Evolutionary conservation across 306 rosid genomes (phyloP).

Genomic region (Ziziphus jujuba): DNA sequence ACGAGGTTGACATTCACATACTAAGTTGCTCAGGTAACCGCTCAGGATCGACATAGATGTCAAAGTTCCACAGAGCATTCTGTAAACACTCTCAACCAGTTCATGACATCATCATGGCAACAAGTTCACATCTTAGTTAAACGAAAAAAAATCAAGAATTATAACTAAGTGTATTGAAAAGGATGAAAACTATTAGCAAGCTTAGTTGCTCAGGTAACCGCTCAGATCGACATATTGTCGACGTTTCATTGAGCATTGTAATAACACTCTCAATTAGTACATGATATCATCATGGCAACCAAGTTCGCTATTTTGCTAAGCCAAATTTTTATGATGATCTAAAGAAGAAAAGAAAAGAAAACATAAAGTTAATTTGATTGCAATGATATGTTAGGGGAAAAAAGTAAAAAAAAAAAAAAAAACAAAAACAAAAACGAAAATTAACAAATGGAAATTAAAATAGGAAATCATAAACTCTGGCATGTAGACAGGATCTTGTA

Average conservation of each 20-base stretch:
- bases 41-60: conserved; percentile 43
- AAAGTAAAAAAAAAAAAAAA: not conserved
- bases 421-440: not conserved
- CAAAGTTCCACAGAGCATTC: conserved; percentile 34
- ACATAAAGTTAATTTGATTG: not conserved
- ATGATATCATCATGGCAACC: conserved; percentile 43
- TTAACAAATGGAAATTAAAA: not conserved
- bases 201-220: conserved; percentile 46
- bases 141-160: too few species aligned
- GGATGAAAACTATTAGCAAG: not conserved
- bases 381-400: not conserved
- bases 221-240: conserved; percentile 41
- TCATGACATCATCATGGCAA: conserved; percentile 45
- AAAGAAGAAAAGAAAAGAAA: not conserved
- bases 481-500: not conserved
- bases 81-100: conserved; percentile 32
- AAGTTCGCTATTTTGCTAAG: not conserved
- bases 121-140: conserved; percentile 4
- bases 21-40: conserved; percentile 52
- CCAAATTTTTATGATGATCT: not conserved
- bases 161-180: not conserved
- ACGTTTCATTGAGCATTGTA: conserved; percentile 26
- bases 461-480: not conserved
- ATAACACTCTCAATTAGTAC: conserved; percentile 27
- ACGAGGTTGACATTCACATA: not conserved